Evolutionary conservation across 805 yeast genomes (phyloP), one percentile per base, ranked within the genome.

Genomic region (Lipomyces yamadae): DNA sequence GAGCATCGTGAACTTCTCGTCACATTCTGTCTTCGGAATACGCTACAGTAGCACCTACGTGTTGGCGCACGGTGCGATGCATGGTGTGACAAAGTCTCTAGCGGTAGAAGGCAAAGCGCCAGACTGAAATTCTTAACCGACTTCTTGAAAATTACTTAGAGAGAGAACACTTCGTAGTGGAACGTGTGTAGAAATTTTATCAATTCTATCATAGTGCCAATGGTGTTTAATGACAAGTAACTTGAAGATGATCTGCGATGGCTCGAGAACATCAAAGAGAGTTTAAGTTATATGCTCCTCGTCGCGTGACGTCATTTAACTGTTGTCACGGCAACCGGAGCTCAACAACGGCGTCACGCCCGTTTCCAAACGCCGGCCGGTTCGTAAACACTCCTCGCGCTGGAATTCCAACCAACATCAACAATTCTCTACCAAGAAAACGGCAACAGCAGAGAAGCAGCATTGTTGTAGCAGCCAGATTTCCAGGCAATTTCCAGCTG

Each of bases 241-340:
- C n/a, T n/a, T 24, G 24, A 24, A 24, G 24, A 24, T 24, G 24
- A 37, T 37, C 42, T 3, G 15, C 3, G n/a, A 56, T 10, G 37
- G n/a, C 24, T 24, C 1, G 24, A 24, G 24, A 24, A 24, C 24
- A 24, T 24, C 24, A 24, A 24, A 24, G 24, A 24, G 24, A 24
- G 24, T 24, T 24, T 24, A 24, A 24, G 24, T 24, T 24, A 24
- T 24, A 24, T 24, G 24, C 24, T 24, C 24, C 1, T 1, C 24
- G 24, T 24, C 24, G 24, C 24, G 24, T 24, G 24, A 24, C 24
- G 24, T 24, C 24, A 24, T 24, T 24, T 24, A 18, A n/a, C 4
- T 8, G 63, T 61, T 61, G 63, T 53, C 32, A 48, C 55, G 63
- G 54, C 63, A 61, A 61, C 63, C 24, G 24, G 24, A 24, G 24